Percentiles rank a stretch among this genome's conserved stretches.
Conservation (phyloP, 73 alveolate genomes). For the Tetrahymena elliotti region DNA sequence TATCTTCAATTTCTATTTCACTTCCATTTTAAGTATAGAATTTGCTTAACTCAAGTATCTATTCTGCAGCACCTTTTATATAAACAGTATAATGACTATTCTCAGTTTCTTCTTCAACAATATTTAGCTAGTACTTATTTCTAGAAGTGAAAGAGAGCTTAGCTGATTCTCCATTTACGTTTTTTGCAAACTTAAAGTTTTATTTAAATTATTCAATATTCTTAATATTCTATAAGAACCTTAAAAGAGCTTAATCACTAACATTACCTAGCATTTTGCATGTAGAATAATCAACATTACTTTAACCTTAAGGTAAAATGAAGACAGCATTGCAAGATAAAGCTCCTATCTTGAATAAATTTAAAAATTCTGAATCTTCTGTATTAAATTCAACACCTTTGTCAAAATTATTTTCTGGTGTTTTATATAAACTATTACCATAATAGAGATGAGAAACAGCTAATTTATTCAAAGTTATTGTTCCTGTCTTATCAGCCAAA, state of each 20-base stretch:
- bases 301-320: neutral
- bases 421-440: conserved; percentile 7
- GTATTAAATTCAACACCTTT: neutral
- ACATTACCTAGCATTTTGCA: conserved; percentile 75
- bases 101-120: conserved; percentile 29
- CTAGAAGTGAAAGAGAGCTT: conserved; percentile 53
- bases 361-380: neutral
- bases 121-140: conserved; percentile 42
- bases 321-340: conserved; percentile 5
- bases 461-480: conserved; percentile 52
- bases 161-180: conserved; percentile 46
- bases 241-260: conserved; percentile 86
- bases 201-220: conserved; percentile 47
- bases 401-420: neutral
- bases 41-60: conserved; percentile 16
- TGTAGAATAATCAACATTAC: neutral
- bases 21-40: neutral
- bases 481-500: conserved; percentile 63
- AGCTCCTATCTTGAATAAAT: neutral
- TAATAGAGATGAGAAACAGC: conserved; percentile 56
- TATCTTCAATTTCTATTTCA: conserved; percentile 10
- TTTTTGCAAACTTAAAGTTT: conserved; percentile 37
- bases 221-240: conserved; percentile 77
- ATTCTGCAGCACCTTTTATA: conserved; percentile 55
- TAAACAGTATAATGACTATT: conserved; percentile 38